phyloP scores from a whole-genome alignment of 306 rosid genomes.

The Pyrus betulifolia region DNA sequence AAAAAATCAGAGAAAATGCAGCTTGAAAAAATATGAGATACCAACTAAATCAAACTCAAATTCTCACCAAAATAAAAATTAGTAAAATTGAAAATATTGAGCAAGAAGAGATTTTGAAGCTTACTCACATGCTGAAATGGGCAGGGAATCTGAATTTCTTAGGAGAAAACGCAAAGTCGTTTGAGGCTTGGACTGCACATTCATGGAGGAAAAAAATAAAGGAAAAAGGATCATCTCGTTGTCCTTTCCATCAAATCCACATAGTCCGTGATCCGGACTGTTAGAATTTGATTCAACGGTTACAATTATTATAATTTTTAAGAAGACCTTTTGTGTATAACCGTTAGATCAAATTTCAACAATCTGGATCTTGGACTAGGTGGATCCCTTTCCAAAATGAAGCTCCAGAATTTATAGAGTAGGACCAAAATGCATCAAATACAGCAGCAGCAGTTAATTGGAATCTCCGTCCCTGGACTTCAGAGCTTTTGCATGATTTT shows the following conservation, averaged over 20 bases:
- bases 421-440: background rate
- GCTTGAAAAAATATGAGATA: background rate
- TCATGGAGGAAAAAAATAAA: background rate
- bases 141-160: slow-evolving; percentile 6
- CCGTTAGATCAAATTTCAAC: too few relatives aligned
- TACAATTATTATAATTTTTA: too few relatives aligned
- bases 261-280: rapidly evolving
- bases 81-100: background rate
- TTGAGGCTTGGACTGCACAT: background rate
- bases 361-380: rapidly evolving
- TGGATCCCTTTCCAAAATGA: background rate
- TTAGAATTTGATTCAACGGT: rapidly evolving
- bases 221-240: too few relatives aligned
- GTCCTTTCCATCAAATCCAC: too few relatives aligned
- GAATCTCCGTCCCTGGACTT: slow-evolving; percentile 3
- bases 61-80: slow-evolving; percentile 8
- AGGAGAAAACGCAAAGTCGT: slow-evolving; percentile 9
- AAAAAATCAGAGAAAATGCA: background rate
- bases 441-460: background rate
- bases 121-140: slow-evolving; percentile 29
- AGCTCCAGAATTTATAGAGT: background rate
- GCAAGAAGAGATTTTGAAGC: slow-evolving; percentile 9
- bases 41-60: slow-evolving; percentile 6
- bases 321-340: rapidly evolving
- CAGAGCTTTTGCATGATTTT: background rate